A percentile compares a stretch with the other conserved stretches of the same genome.
phyloP scores from a whole-genome alignment of 228 moss, liverwort and hornwort species.

The Sphagnum magellanicum region DNA sequence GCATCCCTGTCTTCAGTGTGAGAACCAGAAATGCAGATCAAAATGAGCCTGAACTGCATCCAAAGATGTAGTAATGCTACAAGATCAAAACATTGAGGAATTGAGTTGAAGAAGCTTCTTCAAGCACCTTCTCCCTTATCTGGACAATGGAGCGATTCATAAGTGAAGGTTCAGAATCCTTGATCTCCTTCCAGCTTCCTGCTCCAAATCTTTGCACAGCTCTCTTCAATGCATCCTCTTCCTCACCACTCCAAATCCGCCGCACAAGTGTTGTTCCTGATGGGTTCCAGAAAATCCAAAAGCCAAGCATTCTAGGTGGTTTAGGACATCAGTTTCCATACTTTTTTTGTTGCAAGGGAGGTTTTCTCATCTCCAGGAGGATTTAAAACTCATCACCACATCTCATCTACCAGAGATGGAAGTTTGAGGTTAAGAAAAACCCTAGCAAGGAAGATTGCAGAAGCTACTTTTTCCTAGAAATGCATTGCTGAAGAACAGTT shows the following conservation, averaged over 20 bases:
- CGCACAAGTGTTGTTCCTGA: not conserved
- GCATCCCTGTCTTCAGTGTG: no score
- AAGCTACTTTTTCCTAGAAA: no score
- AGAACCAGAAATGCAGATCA: not conserved
- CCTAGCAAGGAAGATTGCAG: no score
- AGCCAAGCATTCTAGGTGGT: no score
- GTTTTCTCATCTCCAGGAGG: no score
- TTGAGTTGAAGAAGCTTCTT: not conserved
- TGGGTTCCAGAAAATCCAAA: no score
- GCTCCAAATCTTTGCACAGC: slow-evolving; percentile 36
- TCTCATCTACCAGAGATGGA: no score
- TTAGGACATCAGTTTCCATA: no score
- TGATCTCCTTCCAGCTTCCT: slow-evolving; percentile 54
- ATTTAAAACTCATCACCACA: no score
- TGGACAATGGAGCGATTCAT: slow-evolving; percentile 31
- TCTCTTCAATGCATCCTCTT: slow-evolving; percentile 42
- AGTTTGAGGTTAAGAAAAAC: no score
- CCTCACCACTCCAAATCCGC: slow-evolving; percentile 42
- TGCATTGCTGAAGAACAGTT: no score
- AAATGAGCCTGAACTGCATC: slow-evolving; percentile 1
- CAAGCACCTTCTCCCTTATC: slow-evolving; percentile 40
- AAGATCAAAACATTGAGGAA: not conserved
- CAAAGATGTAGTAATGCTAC: not conserved
- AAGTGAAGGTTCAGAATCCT: slow-evolving; percentile 38
- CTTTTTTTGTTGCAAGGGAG: no score